Conservation (phyloP, 177 flowering plant species). For the Vitis hybrid region DNA sequence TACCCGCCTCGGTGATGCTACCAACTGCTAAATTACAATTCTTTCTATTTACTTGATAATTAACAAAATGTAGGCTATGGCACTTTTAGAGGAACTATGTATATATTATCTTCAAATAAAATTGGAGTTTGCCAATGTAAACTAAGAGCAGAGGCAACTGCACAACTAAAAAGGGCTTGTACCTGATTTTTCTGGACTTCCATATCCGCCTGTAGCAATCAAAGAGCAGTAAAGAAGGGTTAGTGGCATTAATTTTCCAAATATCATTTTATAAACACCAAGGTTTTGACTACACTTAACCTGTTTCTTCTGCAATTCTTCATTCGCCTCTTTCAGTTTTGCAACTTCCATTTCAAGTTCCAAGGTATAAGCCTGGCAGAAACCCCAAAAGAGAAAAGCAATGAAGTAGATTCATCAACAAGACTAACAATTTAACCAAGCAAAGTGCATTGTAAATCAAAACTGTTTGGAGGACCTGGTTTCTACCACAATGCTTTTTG, state of each 20-base stretch:
- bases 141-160: neutral
- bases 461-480: neutral
- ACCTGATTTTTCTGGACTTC: conserved; percentile 41
- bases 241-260: neutral
- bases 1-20: too few relatives aligned
- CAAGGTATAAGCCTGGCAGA: conserved; percentile 41
- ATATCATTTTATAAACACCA: neutral
- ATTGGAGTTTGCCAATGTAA: too few relatives aligned
- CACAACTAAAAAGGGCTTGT: neutral
- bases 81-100: too few relatives aligned
- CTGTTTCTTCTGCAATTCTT: conserved; percentile 47
- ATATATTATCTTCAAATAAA: too few relatives aligned
- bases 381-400: conserved; percentile 2
- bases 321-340: conserved; percentile 38
- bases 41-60: too few relatives aligned
- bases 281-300: conserved; percentile 14
- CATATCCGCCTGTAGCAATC: conserved; percentile 35
- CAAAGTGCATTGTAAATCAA: neutral
- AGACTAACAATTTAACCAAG: neutral
- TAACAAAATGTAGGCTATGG: too few relatives aligned
- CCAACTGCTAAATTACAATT: too few relatives aligned
- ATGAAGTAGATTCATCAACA: neutral
- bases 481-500: too few relatives aligned
- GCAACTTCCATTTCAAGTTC: conserved; percentile 54
- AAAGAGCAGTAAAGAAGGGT: neutral